phyloP scores from a whole-genome alignment of 2,329 filamentous ascomycete species.

The Exophiala viscosa region DNA sequence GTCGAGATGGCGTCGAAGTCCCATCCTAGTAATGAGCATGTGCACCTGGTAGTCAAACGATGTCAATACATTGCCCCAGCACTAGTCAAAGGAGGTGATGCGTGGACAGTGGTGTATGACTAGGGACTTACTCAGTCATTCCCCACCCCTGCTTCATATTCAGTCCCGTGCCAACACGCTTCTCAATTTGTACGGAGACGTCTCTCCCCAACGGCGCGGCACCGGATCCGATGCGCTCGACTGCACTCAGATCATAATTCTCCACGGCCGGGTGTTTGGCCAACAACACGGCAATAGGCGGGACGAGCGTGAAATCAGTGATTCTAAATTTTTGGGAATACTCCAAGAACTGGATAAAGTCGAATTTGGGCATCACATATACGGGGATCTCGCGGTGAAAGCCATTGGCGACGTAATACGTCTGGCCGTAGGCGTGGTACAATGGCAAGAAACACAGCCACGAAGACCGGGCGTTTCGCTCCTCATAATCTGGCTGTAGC shows the following conservation, averaged over 20 bases:
- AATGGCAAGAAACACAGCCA: slow-evolving; percentile 70
- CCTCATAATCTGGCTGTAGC: slow-evolving; percentile 49
- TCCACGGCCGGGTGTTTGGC: slow-evolving; percentile 65
- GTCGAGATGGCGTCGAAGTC: slow-evolving; percentile 49
- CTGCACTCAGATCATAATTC: slow-evolving; percentile 64
- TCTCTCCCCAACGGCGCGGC: slow-evolving; percentile 66
- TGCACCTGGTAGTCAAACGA: slow-evolving; percentile 40
- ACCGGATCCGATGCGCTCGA: slow-evolving; percentile 59
- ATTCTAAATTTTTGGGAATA: slow-evolving; percentile 66
- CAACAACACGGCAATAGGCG: slow-evolving; percentile 70
- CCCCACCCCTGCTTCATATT: slow-evolving; percentile 74
- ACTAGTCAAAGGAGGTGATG: background rate
- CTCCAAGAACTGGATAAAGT: slow-evolving; percentile 68
- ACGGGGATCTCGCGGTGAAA: slow-evolving; percentile 59
- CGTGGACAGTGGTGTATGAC: background rate
- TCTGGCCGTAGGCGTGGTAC: slow-evolving; percentile 72
- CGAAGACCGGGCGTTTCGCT: slow-evolving; percentile 40
- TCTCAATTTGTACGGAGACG: slow-evolving; percentile 56
- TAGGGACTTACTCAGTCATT: slow-evolving; percentile 66
- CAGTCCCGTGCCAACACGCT: slow-evolving; percentile 50
- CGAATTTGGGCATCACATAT: slow-evolving; percentile 76
- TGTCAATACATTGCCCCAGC: background rate
- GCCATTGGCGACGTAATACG: slow-evolving; percentile 61
- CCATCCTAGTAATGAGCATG: slow-evolving; percentile 67
- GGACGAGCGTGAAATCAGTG: slow-evolving; percentile 64